A percentile compares a stretch with the other conserved stretches of the same genome.
Conservation (phyloP, 441 rosid genomes). For the Gossypium lobatum region DNA sequence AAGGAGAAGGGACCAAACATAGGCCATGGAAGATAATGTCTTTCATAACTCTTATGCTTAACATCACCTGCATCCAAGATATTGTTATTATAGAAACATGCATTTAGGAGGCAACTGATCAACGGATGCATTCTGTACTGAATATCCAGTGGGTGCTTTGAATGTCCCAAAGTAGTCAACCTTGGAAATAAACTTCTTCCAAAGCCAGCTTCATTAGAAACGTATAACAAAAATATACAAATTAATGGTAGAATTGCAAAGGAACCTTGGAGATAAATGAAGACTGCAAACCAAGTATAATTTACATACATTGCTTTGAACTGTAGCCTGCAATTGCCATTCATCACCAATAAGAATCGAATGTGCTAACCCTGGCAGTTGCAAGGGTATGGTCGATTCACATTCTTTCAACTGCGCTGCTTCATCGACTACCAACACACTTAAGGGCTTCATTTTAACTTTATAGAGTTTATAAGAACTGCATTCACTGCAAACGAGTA, state of each 20-base stretch:
- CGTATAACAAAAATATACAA: conserved; percentile 13
- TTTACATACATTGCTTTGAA: conserved; percentile 30
- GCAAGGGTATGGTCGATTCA: conserved; percentile 40
- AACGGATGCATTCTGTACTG: conserved; percentile 56
- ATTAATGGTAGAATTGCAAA: not conserved
- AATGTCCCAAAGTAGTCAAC: conserved; percentile 30
- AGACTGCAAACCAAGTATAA: not conserved
- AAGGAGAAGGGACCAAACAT: conserved; percentile 46
- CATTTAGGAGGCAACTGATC: conserved; percentile 39
- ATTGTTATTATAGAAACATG: conserved; percentile 23
- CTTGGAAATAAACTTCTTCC: conserved; percentile 50
- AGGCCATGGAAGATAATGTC: conserved; percentile 26
- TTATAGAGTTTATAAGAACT: conserved; percentile 29
- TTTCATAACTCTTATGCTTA: conserved; percentile 16
- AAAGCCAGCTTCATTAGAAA: conserved; percentile 34
- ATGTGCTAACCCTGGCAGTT: conserved; percentile 28
- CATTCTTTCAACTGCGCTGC: conserved; percentile 45
- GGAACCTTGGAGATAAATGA: not conserved
- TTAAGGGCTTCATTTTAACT: conserved; percentile 20
- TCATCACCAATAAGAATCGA: conserved; percentile 44
- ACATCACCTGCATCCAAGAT: conserved; percentile 34
- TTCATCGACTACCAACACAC: conserved; percentile 41
- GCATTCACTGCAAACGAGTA: conserved; percentile 38
- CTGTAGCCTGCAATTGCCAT: conserved; percentile 32
- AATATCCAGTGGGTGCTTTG: conserved; percentile 32